Evolutionary conservation across 2,329 filamentous ascomycete genomes (phyloP).

Genomic region (Venturia nashicola): DNA sequence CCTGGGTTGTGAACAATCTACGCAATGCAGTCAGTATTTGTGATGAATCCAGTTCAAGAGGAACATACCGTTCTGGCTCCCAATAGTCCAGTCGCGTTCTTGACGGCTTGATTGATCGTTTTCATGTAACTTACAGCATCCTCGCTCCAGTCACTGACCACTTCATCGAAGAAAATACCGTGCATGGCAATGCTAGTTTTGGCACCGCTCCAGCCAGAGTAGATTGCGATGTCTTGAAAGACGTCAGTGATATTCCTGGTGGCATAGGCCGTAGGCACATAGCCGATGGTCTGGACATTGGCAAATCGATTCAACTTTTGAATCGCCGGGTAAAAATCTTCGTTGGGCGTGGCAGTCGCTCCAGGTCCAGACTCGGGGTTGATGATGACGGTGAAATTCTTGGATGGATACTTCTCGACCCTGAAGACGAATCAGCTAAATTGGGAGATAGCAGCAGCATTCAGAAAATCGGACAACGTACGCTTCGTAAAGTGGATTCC

Average conservation of each 20-base stretch:
- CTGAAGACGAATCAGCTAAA: background rate
- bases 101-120: constrained; percentile 1
- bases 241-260: background rate
- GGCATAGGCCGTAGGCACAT: background rate
- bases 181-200: background rate
- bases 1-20: constrained; percentile 3
- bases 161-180: constrained; percentile 6
- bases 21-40: background rate
- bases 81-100: background rate
- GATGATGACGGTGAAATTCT: background rate
- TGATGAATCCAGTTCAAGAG: background rate
- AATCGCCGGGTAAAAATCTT: background rate
- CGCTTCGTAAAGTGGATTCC: constrained; percentile 33
- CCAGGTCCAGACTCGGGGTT: background rate
- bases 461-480: no score
- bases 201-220: background rate
- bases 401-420: background rate
- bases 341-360: background rate
- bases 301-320: background rate
- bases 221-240: background rate
- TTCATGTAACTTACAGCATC: background rate
- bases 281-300: background rate
- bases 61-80: background rate
- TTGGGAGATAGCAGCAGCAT: no score
- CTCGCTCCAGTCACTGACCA: background rate